Evolutionary conservation across 2,329 filamentous ascomycete genomes (phyloP).

Genomic region (Fusarium keratoplasticum): DNA sequence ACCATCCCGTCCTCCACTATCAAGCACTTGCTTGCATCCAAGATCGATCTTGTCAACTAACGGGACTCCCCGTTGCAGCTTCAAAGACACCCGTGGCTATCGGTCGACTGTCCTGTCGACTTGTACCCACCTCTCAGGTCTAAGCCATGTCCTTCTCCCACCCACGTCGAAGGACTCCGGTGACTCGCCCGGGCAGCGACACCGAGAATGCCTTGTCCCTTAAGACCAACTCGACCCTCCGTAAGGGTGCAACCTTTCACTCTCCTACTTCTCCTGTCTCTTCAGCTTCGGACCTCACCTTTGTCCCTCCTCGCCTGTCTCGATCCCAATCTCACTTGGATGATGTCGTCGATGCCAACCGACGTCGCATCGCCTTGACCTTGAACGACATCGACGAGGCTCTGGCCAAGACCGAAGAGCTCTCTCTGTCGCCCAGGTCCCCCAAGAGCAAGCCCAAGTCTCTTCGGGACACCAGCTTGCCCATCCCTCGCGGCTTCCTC

Average conservation of each 20-base stretch:
- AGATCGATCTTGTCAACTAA: slow-evolving; percentile 45
- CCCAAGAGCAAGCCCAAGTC: slow-evolving; percentile 42
- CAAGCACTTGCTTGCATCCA: slow-evolving; percentile 41
- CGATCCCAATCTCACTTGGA: slow-evolving; percentile 78
- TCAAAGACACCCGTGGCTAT: slow-evolving; percentile 48
- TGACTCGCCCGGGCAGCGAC: slow-evolving; percentile 53
- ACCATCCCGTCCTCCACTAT: slow-evolving; percentile 42
- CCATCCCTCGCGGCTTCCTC: slow-evolving; percentile 70
- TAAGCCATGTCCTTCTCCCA: slow-evolving; percentile 63
- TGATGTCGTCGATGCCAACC: slow-evolving; percentile 76
- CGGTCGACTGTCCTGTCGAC: slow-evolving; percentile 41
- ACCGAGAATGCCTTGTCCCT: slow-evolving; percentile 49
- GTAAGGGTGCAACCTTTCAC: slow-evolving; percentile 77
- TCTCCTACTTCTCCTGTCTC: slow-evolving; percentile 61
- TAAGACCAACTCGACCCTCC: slow-evolving; percentile 62
- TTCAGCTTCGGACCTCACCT: slow-evolving; percentile 53
- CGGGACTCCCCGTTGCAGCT: slow-evolving; percentile 44
- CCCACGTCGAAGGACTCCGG: slow-evolving; percentile 60
- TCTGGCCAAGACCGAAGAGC: slow-evolving; percentile 59
- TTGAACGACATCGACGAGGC: slow-evolving; percentile 74
- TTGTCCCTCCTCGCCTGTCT: slow-evolving; percentile 66
- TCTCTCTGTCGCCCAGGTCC: slow-evolving; percentile 53
- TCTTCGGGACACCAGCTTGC: slow-evolving; percentile 67
- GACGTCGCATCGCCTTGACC: slow-evolving; percentile 75
- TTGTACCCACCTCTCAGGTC: slow-evolving; percentile 47